Evolutionary conservation across 176 grass and related monocot genomes (phyloP).

Genomic region (Ensete glaucum): DNA sequence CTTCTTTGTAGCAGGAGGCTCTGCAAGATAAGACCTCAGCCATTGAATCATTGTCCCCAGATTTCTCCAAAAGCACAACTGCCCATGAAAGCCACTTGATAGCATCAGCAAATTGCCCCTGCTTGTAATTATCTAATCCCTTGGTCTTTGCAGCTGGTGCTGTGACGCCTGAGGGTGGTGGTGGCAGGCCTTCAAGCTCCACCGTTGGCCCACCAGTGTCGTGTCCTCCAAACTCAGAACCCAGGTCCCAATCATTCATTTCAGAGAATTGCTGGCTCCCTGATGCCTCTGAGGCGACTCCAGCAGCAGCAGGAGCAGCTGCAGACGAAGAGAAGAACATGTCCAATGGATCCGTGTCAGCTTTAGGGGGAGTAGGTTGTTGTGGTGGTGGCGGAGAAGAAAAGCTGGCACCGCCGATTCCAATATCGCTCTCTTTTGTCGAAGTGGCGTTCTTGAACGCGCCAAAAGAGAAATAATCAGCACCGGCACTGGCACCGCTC

Average conservation of each 20-base stretch:
- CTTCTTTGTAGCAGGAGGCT: constrained; percentile 97
- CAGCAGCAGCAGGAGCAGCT: constrained; percentile 30
- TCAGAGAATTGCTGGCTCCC: constrained; percentile 60
- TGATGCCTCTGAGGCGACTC: constrained; percentile 7
- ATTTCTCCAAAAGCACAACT: constrained; percentile 65
- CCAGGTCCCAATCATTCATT: constrained; percentile 79
- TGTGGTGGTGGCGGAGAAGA: constrained; percentile 26
- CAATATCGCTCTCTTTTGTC: constrained; percentile 17
- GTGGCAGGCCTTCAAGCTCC: constrained; percentile 77
- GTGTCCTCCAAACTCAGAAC: constrained; percentile 48
- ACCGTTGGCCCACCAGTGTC: constrained; percentile 52
- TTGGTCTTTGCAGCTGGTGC: constrained; percentile 56
- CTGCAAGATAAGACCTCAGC: constrained; percentile 80
- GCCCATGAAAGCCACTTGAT: constrained; percentile 99
- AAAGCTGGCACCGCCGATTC: constrained; percentile 20
- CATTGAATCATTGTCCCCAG: constrained; percentile 45
- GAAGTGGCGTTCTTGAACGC: constrained; percentile 37
- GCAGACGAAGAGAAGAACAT: constrained; percentile 64
- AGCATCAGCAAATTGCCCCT: constrained; percentile 90
- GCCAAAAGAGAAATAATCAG: constrained; percentile 36
- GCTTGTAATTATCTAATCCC: constrained; percentile 93
- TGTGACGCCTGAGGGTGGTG: constrained; percentile 68
- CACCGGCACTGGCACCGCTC: not conserved
- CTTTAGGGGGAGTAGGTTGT: constrained; percentile 29
- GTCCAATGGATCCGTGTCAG: constrained; percentile 47